Evolutionary conservation across 1,139 yeast species (phyloP).

Genomic region (Blastobotrys arbuscula): DNA sequence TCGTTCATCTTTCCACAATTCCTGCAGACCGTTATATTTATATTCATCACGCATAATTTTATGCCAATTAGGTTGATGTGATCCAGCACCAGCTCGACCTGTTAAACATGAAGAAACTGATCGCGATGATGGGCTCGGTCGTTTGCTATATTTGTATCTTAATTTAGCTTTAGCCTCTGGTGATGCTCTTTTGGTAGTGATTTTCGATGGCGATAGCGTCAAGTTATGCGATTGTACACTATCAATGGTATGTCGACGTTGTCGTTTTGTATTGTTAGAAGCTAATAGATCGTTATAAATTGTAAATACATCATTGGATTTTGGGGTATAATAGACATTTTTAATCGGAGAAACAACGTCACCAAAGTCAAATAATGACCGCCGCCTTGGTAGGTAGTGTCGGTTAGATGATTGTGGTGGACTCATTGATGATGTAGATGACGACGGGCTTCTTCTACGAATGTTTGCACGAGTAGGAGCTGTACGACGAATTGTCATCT

Average conservation of each 20-base stretch:
- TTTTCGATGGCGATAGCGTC: constrained; percentile 10
- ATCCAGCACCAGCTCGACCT: constrained; percentile 13
- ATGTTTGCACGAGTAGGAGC: not conserved
- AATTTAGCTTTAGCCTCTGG: constrained; percentile 23
- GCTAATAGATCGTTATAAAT: not conserved
- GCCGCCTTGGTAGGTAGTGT: not conserved
- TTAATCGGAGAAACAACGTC: not conserved
- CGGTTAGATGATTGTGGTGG: not conserved
- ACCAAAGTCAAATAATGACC: constrained; percentile 6
- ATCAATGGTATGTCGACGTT: constrained; percentile 14
- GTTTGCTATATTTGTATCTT: constrained; percentile 23
- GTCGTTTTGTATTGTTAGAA: not conserved
- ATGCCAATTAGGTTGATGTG: constrained; percentile 27
- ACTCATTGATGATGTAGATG: too few species aligned
- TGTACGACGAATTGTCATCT: too few species aligned
- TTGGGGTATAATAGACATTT: constrained; percentile 10
- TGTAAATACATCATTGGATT: not conserved
- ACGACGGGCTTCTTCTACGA: too few species aligned
- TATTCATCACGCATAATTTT: constrained; percentile 26
- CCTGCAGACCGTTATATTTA: constrained; percentile 22
- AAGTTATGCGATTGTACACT: not conserved
- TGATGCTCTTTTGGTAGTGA: constrained; percentile 5
- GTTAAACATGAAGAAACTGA: constrained; percentile 10
- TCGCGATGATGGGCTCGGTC: constrained; percentile 25
- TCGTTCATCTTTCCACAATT: constrained; percentile 28